A percentile compares a stretch with the other conserved stretches of the same genome.
Conservation (phyloP, 2,329 filamentous ascomycete genomes). For the Westerdykella ornata region DNA sequence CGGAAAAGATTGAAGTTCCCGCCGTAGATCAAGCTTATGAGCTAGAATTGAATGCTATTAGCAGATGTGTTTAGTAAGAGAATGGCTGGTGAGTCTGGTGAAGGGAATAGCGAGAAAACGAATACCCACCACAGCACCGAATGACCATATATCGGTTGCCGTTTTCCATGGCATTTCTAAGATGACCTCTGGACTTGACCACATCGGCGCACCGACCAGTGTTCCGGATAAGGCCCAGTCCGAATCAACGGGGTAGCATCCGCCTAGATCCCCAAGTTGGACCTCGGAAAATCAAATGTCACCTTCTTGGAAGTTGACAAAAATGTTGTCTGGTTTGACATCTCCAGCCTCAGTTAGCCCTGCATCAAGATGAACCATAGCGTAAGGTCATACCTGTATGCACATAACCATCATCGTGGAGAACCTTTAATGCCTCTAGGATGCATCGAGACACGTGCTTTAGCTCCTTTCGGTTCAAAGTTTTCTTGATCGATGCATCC, state of each 20-base stretch:
- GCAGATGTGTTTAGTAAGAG: constrained; percentile 1
- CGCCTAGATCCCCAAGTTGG: constrained; percentile 31
- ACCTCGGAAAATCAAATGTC: constrained; percentile 31
- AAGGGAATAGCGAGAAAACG: not conserved
- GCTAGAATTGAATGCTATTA: constrained; percentile 9
- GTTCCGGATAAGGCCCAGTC: constrained; percentile 18
- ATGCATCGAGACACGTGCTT: constrained; percentile 14
- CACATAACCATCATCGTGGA: constrained; percentile 24
- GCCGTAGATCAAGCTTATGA: constrained; percentile 26
- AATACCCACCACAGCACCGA: constrained; percentile 31
- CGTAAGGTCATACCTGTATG: constrained; percentile 15
- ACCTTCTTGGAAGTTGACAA: constrained; percentile 29
- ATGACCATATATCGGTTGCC: constrained; percentile 39
- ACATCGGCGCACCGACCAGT: constrained; percentile 34
- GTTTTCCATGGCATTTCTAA: constrained; percentile 29
- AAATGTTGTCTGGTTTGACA: constrained; percentile 36
- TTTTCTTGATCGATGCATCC: constrained; percentile 7
- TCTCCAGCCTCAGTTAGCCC: constrained; percentile 10
- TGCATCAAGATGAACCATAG: not conserved
- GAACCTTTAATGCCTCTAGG: constrained; percentile 17
- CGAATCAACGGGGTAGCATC: constrained; percentile 18
- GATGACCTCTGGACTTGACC: constrained; percentile 34
- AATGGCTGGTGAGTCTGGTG: not conserved
- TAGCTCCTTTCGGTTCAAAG: constrained; percentile 15
- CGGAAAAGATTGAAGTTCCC: constrained; percentile 21